Evolutionary conservation across 495 filamentous ascomycete species (phyloP), one percentile per base, ranked within the genome.

Genomic region (Neurospora sp.): DNA sequence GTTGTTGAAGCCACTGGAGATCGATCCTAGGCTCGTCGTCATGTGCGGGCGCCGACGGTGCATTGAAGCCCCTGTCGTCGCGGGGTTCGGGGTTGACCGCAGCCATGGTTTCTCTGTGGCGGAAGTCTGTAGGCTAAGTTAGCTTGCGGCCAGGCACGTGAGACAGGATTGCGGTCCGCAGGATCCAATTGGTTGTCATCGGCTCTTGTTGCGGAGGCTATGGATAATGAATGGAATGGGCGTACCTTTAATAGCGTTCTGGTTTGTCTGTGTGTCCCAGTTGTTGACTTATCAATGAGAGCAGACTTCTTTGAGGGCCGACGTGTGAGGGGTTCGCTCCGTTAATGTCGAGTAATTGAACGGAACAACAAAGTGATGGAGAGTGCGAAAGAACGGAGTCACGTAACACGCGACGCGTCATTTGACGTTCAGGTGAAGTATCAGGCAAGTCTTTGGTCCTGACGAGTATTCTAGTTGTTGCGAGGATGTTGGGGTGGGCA

Each of bases 1-100:
- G 76, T 2, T 62, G 48, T 46, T 78, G 72, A 35, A 83, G 79
- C 46, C 77, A 72, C 18, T 70, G 18, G 20, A 18, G 37, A 18
- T 69, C 59, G 38, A 12, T 9, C 42, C 39, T 46, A 6, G 41
- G 40, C 14, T 71, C 73, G 44, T 18, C 69, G 8, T 75, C n/a
- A 1, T 10, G 40, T n/a, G 18, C 38, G 12, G 37, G 14, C 31
- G 40, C 27, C 39, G 31, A 5, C 39, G 27, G 23, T 31, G 54
- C 54, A 35, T 35, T 62, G 23, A 62, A 66, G 54, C 54, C 54
- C 54, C 27, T 35, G 27, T 16, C 27, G 1, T 37, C 27, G 14
- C 14, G 54, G 54, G 27, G 14, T 37, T 35, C 54, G 12, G 14
- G 27, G 1, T 66, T 18, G 27, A 35, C 54, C 27, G 54, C 54